phyloP scores from a whole-genome alignment of 2,329 filamentous ascomycete genomes.

The Cytospora leucostoma region DNA sequence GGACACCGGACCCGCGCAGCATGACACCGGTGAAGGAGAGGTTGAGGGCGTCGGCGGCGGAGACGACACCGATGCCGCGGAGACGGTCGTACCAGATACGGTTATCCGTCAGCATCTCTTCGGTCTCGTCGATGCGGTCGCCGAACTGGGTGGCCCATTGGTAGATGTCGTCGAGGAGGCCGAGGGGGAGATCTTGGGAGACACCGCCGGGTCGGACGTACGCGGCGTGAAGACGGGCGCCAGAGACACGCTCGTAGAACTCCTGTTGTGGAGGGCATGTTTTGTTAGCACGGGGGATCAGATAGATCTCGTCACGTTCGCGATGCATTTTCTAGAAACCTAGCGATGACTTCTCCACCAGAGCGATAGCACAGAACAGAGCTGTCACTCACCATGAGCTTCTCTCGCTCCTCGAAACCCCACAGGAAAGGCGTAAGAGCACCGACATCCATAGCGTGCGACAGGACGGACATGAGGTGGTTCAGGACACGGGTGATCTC shows the following conservation, averaged over 20 bases:
- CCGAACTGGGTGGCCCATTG: conserved; percentile 99
- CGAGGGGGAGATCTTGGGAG: conserved; percentile 89
- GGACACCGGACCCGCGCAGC: conserved; percentile 93
- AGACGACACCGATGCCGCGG: conserved; percentile 87
- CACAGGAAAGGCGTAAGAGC: conserved; percentile 97
- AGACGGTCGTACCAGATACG: conserved; percentile 97
- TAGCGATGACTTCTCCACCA: conserved; percentile 13
- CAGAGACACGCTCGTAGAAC: conserved; percentile 99
- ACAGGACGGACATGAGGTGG: conserved; percentile 96
- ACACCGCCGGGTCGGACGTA: conserved; percentile 97
- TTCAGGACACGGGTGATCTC: conserved; percentile 94
- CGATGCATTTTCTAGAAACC: not conserved
- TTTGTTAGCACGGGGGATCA: conserved; percentile 11
- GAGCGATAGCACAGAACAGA: conserved; percentile 18
- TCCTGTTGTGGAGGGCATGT: conserved; percentile 59
- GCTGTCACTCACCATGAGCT: conserved; percentile 80
- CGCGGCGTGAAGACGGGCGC: conserved; percentile 93
- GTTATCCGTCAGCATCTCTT: conserved; percentile 98
- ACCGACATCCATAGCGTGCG: conserved; percentile 98
- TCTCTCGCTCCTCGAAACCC: conserved; percentile 99
- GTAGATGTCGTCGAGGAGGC: conserved; percentile 97
- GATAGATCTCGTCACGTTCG: not conserved
- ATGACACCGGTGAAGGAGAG: conserved; percentile 96
- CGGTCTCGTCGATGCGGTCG: conserved; percentile 97
- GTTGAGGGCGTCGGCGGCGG: conserved; percentile 92